Base-by-base conservation (phyloP, 805 yeast genomes). In the Pichia ethanolica region DNA sequence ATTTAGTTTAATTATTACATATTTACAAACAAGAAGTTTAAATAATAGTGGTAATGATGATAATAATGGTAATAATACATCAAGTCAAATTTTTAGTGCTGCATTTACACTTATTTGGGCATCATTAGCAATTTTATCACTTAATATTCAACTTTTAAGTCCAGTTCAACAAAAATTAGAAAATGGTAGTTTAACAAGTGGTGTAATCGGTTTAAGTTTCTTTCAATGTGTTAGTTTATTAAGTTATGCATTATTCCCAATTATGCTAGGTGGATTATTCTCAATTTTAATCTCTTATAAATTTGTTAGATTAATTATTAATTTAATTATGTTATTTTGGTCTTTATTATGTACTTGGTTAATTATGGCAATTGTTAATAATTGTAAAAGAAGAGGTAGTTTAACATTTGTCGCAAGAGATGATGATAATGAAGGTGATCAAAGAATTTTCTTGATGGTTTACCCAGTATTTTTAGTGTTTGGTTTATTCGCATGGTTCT, bases 231-330 rank as follows among this genome's bases (percentile, higher is more conserved):
- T 79, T 33, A 73, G 79, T 60, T 79, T 81, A 30, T 66, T 77
- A 12, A 79, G 82, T 3, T 79, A 79, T 62, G 71, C 79, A 28
- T 62, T 77, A 64, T 78, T 78, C 58, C 83, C 83, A 2, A 69
- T 78, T 30, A 70, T 74, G 2, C 53, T 74, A 8, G 82, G 82
- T 4, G 77, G 73, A 5, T 44, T 77, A 9, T 44, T 74, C 14
- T 70, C 79, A 44, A 66, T 76, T 3, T 61, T 76, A 6, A 54
- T 78, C 39, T 60, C 64, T 28, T 72, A 73, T 71, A 72, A 70
- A 54, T 50, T 71, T 10, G 46, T 78, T 4, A 64, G 82, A 48
- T 56, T 77, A 32, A 54, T 65, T 0, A 47, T 77, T 28, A 71
- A 72, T 67, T n/a, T 58, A 0, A 54, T 75, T 1, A 67, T 75